Evolutionary conservation across 768 basidiomycete species (phyloP).

Genomic region (Wakefieldia striispora): DNA sequence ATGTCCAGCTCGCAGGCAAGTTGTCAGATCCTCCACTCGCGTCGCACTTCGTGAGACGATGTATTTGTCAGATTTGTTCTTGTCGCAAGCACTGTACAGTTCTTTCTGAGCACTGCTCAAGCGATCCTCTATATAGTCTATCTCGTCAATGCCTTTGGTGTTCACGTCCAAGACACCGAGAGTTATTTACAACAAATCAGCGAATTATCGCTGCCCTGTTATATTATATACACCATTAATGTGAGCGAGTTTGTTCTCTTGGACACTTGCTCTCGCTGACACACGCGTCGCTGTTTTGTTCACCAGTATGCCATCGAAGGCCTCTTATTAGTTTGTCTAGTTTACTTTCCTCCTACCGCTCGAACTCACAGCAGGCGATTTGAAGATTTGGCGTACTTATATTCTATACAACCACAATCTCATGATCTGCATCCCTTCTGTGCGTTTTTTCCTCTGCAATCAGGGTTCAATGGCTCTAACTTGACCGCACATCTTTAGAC

Average conservation of each 20-base stretch:
- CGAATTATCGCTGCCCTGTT: conserved; percentile 3
- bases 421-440: conserved; percentile 17
- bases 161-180: not conserved
- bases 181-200: not conserved
- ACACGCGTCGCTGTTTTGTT: not conserved
- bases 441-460: conserved; percentile 1
- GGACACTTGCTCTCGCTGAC: not conserved
- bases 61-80: not conserved
- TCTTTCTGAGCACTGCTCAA: conserved; percentile 8
- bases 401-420: conserved; percentile 13
- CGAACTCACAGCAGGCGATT: not conserved
- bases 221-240: conserved; percentile 19
- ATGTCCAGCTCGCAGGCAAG: not conserved
- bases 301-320: conserved; percentile 17
- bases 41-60: not conserved
- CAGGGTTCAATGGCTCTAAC: not conserved
- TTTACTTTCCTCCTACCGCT: not conserved
- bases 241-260: conserved; percentile 2
- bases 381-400: conserved; percentile 26
- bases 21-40: not conserved
- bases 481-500: conserved; percentile 1
- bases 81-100: conserved; percentile 6
- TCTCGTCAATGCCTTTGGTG: not conserved
- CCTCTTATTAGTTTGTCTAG: conserved; percentile 14
- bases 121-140: not conserved